Evolutionary conservation across 1,284 basidiomycete genomes (phyloP).

Genomic region (Exobasidium cylindrosporum): DNA sequence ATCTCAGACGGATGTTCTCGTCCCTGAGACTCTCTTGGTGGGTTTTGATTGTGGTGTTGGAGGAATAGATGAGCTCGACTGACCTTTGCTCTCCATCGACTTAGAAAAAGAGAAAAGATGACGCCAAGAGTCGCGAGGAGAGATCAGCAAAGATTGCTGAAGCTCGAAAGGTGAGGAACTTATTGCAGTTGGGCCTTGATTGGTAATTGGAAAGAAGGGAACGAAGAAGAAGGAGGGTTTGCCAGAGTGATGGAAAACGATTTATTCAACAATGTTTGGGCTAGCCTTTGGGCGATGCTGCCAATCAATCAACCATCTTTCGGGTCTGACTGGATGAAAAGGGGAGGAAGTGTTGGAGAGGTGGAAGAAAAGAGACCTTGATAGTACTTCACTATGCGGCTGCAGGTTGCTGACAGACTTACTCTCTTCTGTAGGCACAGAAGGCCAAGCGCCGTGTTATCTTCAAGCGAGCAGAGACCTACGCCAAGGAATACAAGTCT

Average conservation of each 20-base stretch:
- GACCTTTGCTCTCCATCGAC: neutral
- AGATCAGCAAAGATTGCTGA: conserved; percentile 79
- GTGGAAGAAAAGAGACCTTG: neutral
- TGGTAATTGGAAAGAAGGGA: neutral
- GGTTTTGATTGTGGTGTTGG: neutral
- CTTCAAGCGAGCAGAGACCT: conserved; percentile 98
- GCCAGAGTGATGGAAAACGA: neutral
- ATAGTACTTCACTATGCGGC: too few relatives aligned
- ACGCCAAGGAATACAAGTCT: conserved; percentile 91
- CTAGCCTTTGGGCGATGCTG: conserved; percentile 53
- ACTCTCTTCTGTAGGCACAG: conserved; percentile 63
- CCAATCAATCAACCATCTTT: conserved; percentile 54
- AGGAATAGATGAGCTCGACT: neutral
- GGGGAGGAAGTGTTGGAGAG: neutral
- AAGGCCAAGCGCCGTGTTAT: conserved; percentile 92
- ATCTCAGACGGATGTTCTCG: conserved; percentile 49
- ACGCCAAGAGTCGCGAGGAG: conserved; percentile 95
- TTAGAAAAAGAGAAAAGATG: conserved; percentile 83
- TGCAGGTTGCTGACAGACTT: conserved; percentile 1
- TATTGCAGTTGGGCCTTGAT: neutral
- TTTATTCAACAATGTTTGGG: conserved; percentile 30
- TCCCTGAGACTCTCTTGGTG: conserved; percentile 53
- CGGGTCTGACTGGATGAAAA: conserved; percentile 44
- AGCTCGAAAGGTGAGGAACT: conserved; percentile 77
- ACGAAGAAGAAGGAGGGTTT: neutral